A percentile compares a stretch with the other conserved stretches of the same genome.
These are phyloP conservation scores for Galerina sulciceps DNA, from an alignment of 768 basidiomycete species.

Conservation along the genomic window DNA sequence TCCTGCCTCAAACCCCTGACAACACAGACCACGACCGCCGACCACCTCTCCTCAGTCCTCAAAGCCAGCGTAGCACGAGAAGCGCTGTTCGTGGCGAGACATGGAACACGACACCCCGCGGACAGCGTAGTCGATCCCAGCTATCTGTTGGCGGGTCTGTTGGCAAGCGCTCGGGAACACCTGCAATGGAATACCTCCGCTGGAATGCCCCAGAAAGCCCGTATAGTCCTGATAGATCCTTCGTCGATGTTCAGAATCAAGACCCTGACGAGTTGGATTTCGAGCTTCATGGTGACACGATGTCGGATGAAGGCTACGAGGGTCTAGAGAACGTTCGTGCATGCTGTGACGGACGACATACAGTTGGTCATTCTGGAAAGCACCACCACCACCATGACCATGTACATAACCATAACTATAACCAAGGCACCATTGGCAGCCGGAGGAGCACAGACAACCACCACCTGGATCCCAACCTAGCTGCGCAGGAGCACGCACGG, in stretches of 20 bases:
- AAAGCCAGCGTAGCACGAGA: constrained; percentile 73
- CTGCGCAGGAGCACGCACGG: constrained; percentile 55
- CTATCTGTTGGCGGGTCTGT: constrained; percentile 75
- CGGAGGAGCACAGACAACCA: constrained; percentile 48
- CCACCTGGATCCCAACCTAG: constrained; percentile 52
- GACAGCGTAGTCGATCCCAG: constrained; percentile 79
- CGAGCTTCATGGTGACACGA: constrained; percentile 76
- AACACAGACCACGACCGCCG: constrained; percentile 59
- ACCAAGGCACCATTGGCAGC: constrained; percentile 34
- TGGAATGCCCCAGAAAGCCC: constrained; percentile 79
- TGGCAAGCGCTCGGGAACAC: constrained; percentile 87
- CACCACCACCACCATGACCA: constrained; percentile 66
- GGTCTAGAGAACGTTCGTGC: constrained; percentile 95
- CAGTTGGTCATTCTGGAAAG: constrained; percentile 68
- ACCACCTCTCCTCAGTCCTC: constrained; percentile 57
- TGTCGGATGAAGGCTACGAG: constrained; percentile 83
- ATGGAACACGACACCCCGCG: constrained; percentile 79
- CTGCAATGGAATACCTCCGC: constrained; percentile 88
- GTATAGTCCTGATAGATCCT: constrained; percentile 75
- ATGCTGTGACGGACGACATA: constrained; percentile 87
- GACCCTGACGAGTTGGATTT: constrained; percentile 78
- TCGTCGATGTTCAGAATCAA: constrained; percentile 52
- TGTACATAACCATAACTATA: constrained; percentile 44
- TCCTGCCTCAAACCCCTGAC: constrained; percentile 53
- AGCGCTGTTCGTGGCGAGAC: constrained; percentile 63